Percentiles rank a stretch among this genome's conserved stretches.
phyloP scores from a whole-genome alignment of 1,284 basidiomycete species.

The Boletellus deceptivus region DNA sequence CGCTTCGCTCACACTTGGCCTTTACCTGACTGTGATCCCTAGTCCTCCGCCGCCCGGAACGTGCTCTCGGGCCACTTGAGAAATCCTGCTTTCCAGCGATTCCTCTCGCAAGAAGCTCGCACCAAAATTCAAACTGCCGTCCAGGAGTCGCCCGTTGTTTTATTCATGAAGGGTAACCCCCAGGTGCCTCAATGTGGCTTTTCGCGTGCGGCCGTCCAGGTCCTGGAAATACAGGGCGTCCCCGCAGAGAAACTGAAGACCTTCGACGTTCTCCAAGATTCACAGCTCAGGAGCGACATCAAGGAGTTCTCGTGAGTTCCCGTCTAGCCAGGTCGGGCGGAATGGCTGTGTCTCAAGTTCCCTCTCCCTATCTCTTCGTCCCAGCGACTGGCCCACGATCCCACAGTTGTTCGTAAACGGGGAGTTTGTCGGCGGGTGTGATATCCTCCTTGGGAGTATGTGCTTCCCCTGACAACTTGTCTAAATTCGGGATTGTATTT shows the following conservation, averaged over 20 bases:
- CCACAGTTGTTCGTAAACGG: conserved; percentile 95
- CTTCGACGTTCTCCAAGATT: conserved; percentile 83
- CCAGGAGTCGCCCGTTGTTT: conserved; percentile 57
- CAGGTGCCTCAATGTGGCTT: conserved; percentile 90
- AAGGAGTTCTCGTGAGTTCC: conserved; percentile 91
- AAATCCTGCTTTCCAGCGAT: conserved; percentile 31
- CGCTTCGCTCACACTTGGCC: too few relatives aligned
- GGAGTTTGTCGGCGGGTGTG: conserved; percentile 96
- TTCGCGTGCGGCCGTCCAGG: conserved; percentile 90
- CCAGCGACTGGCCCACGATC: conserved; percentile 95
- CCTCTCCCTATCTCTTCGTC: background rate
- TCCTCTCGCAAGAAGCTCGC: conserved; percentile 46
- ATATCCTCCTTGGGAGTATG: conserved; percentile 90
- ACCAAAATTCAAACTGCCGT: conserved; percentile 47
- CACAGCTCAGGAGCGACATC: conserved; percentile 79
- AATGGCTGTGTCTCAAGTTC: background rate
- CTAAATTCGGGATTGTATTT: background rate
- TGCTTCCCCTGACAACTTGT: conserved; percentile 19
- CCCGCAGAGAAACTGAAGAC: conserved; percentile 78
- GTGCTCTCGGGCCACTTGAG: conserved; percentile 4
- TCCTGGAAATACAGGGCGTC: conserved; percentile 88
- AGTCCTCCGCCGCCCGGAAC: conserved; percentile 27
- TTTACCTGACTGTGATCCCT: background rate
- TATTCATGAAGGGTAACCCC: conserved; percentile 91
- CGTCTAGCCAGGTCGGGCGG: background rate